Base-by-base conservation (phyloP, 164 flowering plant genomes). In the Umbellularia californica region DNA sequence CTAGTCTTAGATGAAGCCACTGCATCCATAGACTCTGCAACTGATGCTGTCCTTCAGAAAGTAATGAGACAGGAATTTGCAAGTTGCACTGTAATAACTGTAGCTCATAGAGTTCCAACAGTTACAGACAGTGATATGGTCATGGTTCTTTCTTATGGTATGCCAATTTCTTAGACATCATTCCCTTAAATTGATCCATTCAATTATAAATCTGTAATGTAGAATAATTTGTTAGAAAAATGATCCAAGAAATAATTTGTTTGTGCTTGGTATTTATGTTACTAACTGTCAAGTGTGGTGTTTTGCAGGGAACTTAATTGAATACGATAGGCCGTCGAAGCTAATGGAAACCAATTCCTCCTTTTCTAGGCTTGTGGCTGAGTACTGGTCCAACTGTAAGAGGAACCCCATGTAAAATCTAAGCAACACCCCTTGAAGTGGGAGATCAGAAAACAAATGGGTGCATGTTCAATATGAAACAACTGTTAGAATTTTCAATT, bases 1-100 rank as follows among this genome's bases (percentile, higher is more conserved):
- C 84, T 94, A 10, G 92, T 94, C 24, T 83, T 92, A 5, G 98
- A 94, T 80, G 98, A 94, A 81, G 97, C 97, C 11, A 94, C 97
- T 19, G 98, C 94, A 60, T 94, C 97, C 13, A 89, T 92, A 11
- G 98, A 92, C 74, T 87, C 94, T 5, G 87, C 93, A 25, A 94
- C 96, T 1, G 97, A 94, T 85, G 88, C 89, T 2, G 77, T 85
- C 72, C 82, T 92, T 15, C 98, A 89, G 78, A 83, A 78, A 58
- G 83, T 91, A 7, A 92, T 91, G 74, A 85, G 94, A 66, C 76
- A 88, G 76, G 97, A 94, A 69, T 92, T 94, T 78, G 65, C 80
- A 0, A 72, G 81, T 5, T 89, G 92, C 83, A 94, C 97, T 0
- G 92, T 92, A 5, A 78, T 94, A 69, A 90, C 97, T 0, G 91